A percentile compares a stretch with the other conserved stretches of the same genome.
These are phyloP conservation scores for Lachancea meyersii DNA, from an alignment of 805 yeast genomes.

Conservation along the genomic window DNA sequence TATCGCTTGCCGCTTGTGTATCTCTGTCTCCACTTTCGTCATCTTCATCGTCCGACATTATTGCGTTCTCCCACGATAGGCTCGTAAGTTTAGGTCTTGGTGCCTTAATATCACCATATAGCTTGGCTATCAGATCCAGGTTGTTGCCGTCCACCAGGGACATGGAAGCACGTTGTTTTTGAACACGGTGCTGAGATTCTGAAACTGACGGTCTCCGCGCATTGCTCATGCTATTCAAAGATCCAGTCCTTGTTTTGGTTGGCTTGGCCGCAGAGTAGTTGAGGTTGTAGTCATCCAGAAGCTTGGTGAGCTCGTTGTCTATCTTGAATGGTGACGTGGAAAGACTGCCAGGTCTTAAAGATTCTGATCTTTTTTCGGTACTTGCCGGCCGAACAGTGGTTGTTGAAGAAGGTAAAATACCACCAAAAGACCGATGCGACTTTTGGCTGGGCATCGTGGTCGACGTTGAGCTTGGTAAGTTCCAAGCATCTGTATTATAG, in stretches of 20 bases:
- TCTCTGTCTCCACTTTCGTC: conserved; percentile 1
- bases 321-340: conserved; percentile 11
- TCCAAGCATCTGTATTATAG: conserved; percentile 27
- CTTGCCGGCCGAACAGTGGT: conserved; percentile 3
- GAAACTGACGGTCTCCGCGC: conserved; percentile 6
- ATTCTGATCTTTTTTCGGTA: conserved; percentile 2
- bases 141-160: conserved; percentile 22
- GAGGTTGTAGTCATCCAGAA: conserved; percentile 24
- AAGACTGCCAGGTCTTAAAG: background rate
- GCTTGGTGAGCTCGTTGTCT: conserved; percentile 22
- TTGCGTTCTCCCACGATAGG: conserved; percentile 13
- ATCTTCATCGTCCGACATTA: conserved; percentile 13
- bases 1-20: background rate
- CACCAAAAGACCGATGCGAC: conserved; percentile 4
- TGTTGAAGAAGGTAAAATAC: conserved; percentile 3
- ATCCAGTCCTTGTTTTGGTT: conserved; percentile 9
- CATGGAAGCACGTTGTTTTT: conserved; percentile 26
- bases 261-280: conserved; percentile 11
- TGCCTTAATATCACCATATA: conserved; percentile 14
- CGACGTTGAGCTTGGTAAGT: conserved; percentile 12
- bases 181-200: conserved; percentile 19
- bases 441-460: background rate
- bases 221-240: conserved; percentile 9
- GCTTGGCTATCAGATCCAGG: conserved; percentile 20
- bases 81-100: conserved; percentile 6